Conservation (phyloP, 345 rosid species). For the Aegle marmelos region DNA sequence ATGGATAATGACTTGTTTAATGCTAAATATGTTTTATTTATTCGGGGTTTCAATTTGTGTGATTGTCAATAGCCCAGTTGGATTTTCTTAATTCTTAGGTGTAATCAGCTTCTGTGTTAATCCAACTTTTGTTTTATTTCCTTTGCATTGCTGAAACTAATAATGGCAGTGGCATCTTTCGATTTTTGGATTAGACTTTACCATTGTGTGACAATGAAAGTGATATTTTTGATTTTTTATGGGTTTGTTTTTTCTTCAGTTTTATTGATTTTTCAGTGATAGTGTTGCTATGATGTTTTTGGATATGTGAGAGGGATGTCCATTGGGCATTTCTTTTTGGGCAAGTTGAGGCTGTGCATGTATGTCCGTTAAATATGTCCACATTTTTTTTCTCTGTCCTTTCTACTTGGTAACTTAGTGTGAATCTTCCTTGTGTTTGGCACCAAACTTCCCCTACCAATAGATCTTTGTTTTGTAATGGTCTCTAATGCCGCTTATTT, state of each 20-base stretch:
- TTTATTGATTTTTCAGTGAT: conserved; percentile 26
- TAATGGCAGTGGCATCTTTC: conserved; percentile 37
- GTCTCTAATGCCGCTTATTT: conserved; percentile 25
- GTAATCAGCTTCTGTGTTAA: conserved; percentile 10
- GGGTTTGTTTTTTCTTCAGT: conserved; percentile 1
- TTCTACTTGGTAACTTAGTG: conserved; percentile 34
- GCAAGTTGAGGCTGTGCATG: conserved; percentile 70
- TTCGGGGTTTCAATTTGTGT: conserved; percentile 14
- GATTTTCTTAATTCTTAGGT: conserved; percentile 1
- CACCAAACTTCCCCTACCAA: conserved; percentile 24
- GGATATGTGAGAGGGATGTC: conserved; percentile 19
- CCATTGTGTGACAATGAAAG: conserved; percentile 29
- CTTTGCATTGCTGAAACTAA: conserved; percentile 30
- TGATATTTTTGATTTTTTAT: conserved; percentile 30
- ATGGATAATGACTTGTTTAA: background rate
- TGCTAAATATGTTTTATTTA: background rate
- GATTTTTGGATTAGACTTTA: conserved; percentile 8
- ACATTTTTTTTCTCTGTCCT: conserved; percentile 37
- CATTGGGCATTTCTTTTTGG: conserved; percentile 23
- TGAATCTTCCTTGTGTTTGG: conserved; percentile 47
- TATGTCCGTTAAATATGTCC: conserved; percentile 44
- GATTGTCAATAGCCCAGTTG: conserved; percentile 8
- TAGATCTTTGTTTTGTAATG: conserved; percentile 14
- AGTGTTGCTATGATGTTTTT: conserved; percentile 18
- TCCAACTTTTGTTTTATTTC: background rate